phyloP scores from a whole-genome alignment of 78 protist genomes.

The Dictyostelium citrinum region DNA sequence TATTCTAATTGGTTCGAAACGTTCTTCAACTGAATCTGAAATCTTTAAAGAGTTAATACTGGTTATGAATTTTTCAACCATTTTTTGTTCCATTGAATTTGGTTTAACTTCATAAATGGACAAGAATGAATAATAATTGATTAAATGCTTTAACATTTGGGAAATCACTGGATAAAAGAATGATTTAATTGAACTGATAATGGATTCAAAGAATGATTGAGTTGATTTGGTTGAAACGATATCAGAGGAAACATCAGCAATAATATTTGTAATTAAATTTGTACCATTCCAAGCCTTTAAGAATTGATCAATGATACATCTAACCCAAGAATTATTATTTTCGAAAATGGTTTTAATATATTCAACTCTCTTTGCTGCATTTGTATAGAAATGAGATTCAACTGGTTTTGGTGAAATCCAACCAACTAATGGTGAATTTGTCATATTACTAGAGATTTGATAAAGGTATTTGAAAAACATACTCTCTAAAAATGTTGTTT shows the following conservation, averaged over 20 bases:
- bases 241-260: not conserved
- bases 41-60: not conserved
- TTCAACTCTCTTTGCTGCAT: not conserved
- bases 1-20: conserved; percentile 27
- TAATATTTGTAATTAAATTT: not conserved
- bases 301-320: not conserved
- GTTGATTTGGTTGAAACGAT: not conserved
- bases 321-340: not conserved
- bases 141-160: not conserved
- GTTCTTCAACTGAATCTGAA: not conserved
- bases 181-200: conserved; percentile 10
- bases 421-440: not conserved
- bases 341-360: not conserved
- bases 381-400: not conserved
- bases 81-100: not conserved
- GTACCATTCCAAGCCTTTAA: not conserved
- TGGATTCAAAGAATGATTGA: conserved; percentile 36
- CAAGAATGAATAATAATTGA: conserved; percentile 5
- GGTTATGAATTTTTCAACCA: not conserved
- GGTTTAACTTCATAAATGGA: not conserved
- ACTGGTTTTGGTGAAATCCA: not conserved
- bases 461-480: not conserved
- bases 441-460: not conserved
- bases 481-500: not conserved
- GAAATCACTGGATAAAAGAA: conserved; percentile 21